These are phyloP conservation scores for Lepiota brunneoincarnata DNA, from an alignment of 768 basidiomycete species.

Conservation along the genomic window DNA sequence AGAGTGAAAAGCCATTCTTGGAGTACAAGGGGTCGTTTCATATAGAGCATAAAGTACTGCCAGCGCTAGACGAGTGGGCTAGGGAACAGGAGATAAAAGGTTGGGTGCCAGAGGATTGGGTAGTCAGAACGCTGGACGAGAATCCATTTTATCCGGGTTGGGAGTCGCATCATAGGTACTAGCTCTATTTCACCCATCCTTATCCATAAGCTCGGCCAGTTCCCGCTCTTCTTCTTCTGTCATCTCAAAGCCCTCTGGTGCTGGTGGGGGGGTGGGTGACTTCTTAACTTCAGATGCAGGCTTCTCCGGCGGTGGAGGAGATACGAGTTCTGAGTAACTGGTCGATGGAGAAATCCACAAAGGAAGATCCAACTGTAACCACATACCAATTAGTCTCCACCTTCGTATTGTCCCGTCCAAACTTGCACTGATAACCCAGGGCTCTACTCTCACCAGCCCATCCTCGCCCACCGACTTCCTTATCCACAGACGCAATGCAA, in stretches of 20 bases:
- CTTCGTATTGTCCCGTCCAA: slow-evolving; percentile 85
- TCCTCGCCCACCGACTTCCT: slow-evolving; percentile 43
- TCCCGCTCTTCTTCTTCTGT: slow-evolving; percentile 92
- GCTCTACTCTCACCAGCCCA: slow-evolving; percentile 52
- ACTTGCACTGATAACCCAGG: slow-evolving; percentile 82
- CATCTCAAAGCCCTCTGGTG: slow-evolving; percentile 37
- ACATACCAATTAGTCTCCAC: slow-evolving; percentile 73
- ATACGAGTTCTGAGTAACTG: slow-evolving; percentile 35
- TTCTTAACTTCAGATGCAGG: slow-evolving; percentile 14
- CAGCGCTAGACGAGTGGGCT: slow-evolving; percentile 43
- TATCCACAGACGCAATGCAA: slow-evolving; percentile 70
- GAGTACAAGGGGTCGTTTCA: slow-evolving; percentile 43
- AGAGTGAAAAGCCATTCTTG: slow-evolving; percentile 36
- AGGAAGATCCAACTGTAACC: background rate
- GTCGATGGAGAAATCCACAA: background rate
- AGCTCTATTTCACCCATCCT: slow-evolving; percentile 16
- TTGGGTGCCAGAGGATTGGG: slow-evolving; percentile 45
- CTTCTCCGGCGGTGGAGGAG: slow-evolving; percentile 23
- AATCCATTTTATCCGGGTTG: slow-evolving; percentile 51
- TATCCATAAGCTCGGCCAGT: slow-evolving; percentile 68
- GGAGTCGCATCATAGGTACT: slow-evolving; percentile 19
- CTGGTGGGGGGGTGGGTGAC: slow-evolving; percentile 10
- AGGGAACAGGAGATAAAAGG: slow-evolving; percentile 46
- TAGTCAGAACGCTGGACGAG: slow-evolving; percentile 47
- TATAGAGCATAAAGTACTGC: slow-evolving; percentile 41